Base-by-base conservation (phyloP, 108 stramenopile genomes). In the Schizochytrium sp. region DNA sequence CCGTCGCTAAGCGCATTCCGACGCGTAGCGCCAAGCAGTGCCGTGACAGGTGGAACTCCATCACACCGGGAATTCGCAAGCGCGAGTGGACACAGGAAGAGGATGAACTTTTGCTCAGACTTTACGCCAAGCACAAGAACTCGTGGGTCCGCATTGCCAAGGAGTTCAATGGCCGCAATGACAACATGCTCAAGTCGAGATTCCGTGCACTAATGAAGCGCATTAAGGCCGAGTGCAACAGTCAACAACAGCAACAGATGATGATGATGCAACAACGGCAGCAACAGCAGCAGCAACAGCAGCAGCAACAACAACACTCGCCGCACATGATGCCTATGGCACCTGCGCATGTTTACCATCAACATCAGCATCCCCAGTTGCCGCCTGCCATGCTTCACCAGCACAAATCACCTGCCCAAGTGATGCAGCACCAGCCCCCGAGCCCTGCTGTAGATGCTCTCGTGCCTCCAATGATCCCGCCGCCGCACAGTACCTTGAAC, bases 21-120 rank as follows among this genome's bases (percentile, higher is more conserved):
- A 90, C 89, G 28, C 88, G 94, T 10, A 93, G 89, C 47, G 94
- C 93, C 41, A 94, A 94, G 89, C 94, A 94, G 88, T 94, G 94
- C 92, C 93, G 93, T 13, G 94, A 92, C 72, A 89, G 94, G 72
- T 94, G 93, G 93, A 92, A 92, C 89, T 92, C 93, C 90, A 90
- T 94, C 13, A 90, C 93, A 46, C 94, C 94, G 42, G 90, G 73
- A 46, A 91, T 94, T 38, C 73, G 64, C 38, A 92, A 93, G 73
- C 55, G 61, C 10, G 83, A 92, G 10, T 94, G 93, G 92, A 92
- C 91, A 28, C 92, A 91, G 38, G 90, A 93, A 17, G 94, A 99
- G 93, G 98, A 98, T 93, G 76, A 83, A n/a, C 47, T 55, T 53
- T 53, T 83, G 50, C 53, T 83, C 3, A 17, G 76, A n/a, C 76